Conservation (phyloP, 2,329 filamentous ascomycete genomes). For the Botrytis byssoidea region DNA sequence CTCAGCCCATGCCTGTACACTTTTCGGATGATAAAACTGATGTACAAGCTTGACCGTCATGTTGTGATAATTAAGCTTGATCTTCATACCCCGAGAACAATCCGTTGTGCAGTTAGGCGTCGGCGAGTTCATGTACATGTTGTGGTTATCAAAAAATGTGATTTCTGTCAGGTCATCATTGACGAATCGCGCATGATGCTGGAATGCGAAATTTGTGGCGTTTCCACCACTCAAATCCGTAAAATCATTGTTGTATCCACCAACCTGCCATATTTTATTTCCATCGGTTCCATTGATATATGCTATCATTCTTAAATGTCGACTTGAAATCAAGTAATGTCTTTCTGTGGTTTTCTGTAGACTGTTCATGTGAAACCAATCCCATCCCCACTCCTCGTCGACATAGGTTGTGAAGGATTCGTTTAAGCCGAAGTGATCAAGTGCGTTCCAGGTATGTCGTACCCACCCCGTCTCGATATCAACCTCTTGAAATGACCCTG, state of each 20-base stretch:
- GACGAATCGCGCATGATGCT: slow-evolving; percentile 43
- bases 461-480: slow-evolving; percentile 50
- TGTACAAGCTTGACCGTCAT: slow-evolving; percentile 46
- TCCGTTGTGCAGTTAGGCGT: slow-evolving; percentile 8
- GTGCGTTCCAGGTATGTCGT: slow-evolving; percentile 51
- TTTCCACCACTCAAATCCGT: background rate
- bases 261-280: background rate
- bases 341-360: slow-evolving; percentile 25
- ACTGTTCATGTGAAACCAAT: slow-evolving; percentile 39
- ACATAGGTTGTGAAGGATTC: slow-evolving; percentile 24
- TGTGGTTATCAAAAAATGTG: slow-evolving; percentile 38
- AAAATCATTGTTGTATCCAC: background rate
- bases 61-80: slow-evolving; percentile 42
- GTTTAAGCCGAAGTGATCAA: slow-evolving; percentile 39
- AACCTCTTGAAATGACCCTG: slow-evolving; percentile 47
- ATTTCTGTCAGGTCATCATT: slow-evolving; percentile 37
- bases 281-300: background rate
- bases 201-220: background rate
- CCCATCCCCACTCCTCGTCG: slow-evolving; percentile 28
- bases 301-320: background rate
- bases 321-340: background rate
- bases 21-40: slow-evolving; percentile 42
- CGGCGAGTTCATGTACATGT: slow-evolving; percentile 23
- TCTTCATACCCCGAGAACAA: slow-evolving; percentile 39
- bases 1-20: slow-evolving; percentile 44